A percentile compares a stretch with the other conserved stretches of the same genome.
Evolutionary conservation across 805 yeast genomes (phyloP).

Genomic region (Lachancea cidri): DNA sequence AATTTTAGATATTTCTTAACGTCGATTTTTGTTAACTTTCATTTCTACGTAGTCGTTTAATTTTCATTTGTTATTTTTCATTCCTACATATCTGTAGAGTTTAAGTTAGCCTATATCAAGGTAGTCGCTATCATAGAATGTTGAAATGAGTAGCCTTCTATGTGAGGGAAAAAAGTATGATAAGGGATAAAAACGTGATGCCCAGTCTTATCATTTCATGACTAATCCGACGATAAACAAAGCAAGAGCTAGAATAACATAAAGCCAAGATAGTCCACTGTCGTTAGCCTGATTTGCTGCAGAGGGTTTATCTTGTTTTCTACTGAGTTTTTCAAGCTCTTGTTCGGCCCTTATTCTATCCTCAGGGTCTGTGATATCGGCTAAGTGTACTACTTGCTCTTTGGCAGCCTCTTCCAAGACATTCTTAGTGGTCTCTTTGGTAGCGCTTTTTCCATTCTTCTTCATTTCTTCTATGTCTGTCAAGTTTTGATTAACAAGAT

Average conservation of each 20-base stretch:
- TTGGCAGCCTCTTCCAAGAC: slow-evolving; percentile 28
- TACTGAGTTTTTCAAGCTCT: slow-evolving; percentile 17
- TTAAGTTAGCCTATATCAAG: background rate
- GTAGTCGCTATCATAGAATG: background rate
- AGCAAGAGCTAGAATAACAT: slow-evolving; percentile 34
- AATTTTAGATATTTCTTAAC: slow-evolving; percentile 25
- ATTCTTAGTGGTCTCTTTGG: slow-evolving; percentile 15
- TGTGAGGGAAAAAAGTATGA: background rate
- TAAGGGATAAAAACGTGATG: background rate
- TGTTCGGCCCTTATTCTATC: slow-evolving; percentile 55
- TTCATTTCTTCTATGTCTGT: slow-evolving; percentile 23
- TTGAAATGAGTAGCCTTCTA: background rate
- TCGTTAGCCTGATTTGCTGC: slow-evolving; percentile 3
- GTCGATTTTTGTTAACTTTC: background rate
- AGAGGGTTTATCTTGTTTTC: slow-evolving; percentile 4
- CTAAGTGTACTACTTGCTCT: slow-evolving; percentile 32
- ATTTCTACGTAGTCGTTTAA: background rate
- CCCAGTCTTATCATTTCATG: slow-evolving; percentile 21
- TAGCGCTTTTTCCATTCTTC: slow-evolving; percentile 10
- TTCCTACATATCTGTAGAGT: slow-evolving; percentile 1
- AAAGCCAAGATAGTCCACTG: slow-evolving; percentile 18
- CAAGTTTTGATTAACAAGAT: slow-evolving; percentile 39
- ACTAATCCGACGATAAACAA: slow-evolving; percentile 28
- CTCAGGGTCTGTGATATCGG: slow-evolving; percentile 55
- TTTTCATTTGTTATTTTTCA: slow-evolving; percentile 3